Percentiles rank a stretch among this genome's conserved stretches.
phyloP scores from a whole-genome alignment of 805 yeast genomes.

The Yarrowia divulgata region DNA sequence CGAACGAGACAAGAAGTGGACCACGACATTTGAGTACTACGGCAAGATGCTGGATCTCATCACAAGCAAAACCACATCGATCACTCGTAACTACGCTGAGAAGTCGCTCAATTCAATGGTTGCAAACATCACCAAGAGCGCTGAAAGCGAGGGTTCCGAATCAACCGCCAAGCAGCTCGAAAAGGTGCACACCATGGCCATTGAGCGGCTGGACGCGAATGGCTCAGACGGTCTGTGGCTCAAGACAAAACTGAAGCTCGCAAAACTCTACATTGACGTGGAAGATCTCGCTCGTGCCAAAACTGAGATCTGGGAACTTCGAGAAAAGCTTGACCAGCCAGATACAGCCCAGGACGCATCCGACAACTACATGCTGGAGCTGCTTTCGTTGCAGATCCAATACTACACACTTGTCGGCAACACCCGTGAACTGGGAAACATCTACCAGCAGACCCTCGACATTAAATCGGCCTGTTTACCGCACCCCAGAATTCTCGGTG shows the following conservation, averaged over 20 bases:
- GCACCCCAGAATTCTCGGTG: conserved; percentile 76
- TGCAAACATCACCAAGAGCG: conserved; percentile 46
- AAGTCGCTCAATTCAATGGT: conserved; percentile 50
- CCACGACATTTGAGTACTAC: conserved; percentile 44
- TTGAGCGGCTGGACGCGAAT: conserved; percentile 45
- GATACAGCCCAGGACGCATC: conserved; percentile 41
- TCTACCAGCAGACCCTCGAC: conserved; percentile 58
- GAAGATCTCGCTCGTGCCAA: conserved; percentile 43
- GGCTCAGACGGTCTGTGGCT: conserved; percentile 49
- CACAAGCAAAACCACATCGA: conserved; percentile 38
- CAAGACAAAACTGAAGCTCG: conserved; percentile 48
- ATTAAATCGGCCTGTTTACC: conserved; percentile 62
- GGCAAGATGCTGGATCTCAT: conserved; percentile 43
- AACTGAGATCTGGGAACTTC: conserved; percentile 36
- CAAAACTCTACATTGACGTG: conserved; percentile 48
- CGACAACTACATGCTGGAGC: conserved; percentile 58
- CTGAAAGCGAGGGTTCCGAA: conserved; percentile 40
- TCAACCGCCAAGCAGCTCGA: conserved; percentile 42
- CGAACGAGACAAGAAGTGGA: conserved; percentile 42
- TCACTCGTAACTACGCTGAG: conserved; percentile 50
- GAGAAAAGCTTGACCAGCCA: conserved; percentile 26
- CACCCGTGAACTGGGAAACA: conserved; percentile 54
- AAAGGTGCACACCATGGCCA: conserved; percentile 45
- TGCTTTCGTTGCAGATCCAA: conserved; percentile 70
- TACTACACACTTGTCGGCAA: conserved; percentile 55